These are phyloP conservation scores for Circinella minor DNA, from an alignment of 371 early-diverging fungal genomes.

Conservation along the genomic window DNA sequence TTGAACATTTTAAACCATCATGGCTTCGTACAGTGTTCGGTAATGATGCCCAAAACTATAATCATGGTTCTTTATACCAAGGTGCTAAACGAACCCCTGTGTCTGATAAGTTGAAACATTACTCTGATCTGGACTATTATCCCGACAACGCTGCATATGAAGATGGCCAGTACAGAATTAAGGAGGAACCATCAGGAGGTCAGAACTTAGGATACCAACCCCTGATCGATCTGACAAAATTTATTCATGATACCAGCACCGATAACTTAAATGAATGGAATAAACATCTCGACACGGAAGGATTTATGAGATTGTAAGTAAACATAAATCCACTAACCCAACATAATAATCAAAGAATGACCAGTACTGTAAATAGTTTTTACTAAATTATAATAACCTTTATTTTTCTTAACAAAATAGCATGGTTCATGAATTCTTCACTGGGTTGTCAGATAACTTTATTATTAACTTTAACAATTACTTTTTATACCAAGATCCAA, in stretches of 20 bases:
- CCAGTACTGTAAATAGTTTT: background rate
- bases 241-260: constrained; percentile 22
- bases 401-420: constrained; percentile 8
- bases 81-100: constrained; percentile 13
- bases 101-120: background rate
- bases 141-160: constrained; percentile 13
- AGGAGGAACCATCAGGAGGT: constrained; percentile 6
- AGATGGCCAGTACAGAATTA: constrained; percentile 14
- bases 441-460: constrained; percentile 23
- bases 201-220: background rate
- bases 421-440: constrained; percentile 29
- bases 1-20: constrained; percentile 22
- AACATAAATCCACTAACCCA: background rate
- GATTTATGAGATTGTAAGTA: constrained; percentile 26
- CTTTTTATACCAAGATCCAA: constrained; percentile 22
- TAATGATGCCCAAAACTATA: constrained; percentile 9
- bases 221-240: constrained; percentile 24
- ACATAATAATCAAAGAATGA: too few species aligned
- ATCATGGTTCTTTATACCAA: constrained; percentile 24
- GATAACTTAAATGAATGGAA: constrained; percentile 18
- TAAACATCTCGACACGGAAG: constrained; percentile 18
- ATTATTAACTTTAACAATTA: constrained; percentile 27
- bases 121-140: constrained; percentile 26
- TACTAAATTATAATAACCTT: background rate
- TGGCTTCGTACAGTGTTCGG: constrained; percentile 26